Evolutionary conservation across 441 rosid genomes (phyloP).

Genomic region (Biscutella auriculata): DNA sequence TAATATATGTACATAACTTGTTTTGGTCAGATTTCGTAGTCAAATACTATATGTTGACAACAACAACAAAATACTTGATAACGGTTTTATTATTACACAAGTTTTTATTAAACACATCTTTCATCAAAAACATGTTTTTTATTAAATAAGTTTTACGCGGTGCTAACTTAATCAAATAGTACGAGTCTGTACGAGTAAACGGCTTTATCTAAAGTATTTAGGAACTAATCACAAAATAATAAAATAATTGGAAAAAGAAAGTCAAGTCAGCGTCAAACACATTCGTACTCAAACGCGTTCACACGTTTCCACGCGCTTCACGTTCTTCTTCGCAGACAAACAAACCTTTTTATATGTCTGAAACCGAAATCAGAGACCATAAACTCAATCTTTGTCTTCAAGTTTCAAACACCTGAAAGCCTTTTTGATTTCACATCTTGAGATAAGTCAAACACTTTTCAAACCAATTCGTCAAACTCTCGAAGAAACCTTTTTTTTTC

Average conservation of each 20-base stretch:
- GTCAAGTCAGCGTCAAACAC: constrained; percentile 43
- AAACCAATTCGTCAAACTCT: constrained; percentile 16
- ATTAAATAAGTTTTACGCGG: too few species aligned
- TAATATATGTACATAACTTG: too few species aligned
- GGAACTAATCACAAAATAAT: too few species aligned
- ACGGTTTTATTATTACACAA: too few species aligned
- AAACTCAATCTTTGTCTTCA: constrained; percentile 17
- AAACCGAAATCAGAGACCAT: constrained; percentile 3
- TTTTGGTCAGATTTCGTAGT: too few species aligned
- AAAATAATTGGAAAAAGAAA: constrained; percentile 12
- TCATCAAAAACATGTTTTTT: too few species aligned
- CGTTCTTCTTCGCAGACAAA: background rate
- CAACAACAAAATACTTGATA: too few species aligned
- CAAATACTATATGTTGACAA: too few species aligned
- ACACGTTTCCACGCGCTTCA: constrained; percentile 49
- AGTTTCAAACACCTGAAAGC: constrained; percentile 11
- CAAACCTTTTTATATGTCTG: constrained; percentile 18
- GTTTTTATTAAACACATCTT: too few species aligned
- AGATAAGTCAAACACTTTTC: constrained; percentile 24
- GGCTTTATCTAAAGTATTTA: too few species aligned
- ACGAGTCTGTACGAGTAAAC: too few species aligned
- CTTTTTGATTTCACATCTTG: constrained; percentile 22
- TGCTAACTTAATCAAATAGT: too few species aligned
- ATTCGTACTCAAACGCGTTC: constrained; percentile 40
- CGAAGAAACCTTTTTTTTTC: background rate